Evolutionary conservation across 371 early-diverging fungal species (phyloP).

Genomic region (Paraphysoderma sedebokerense): DNA sequence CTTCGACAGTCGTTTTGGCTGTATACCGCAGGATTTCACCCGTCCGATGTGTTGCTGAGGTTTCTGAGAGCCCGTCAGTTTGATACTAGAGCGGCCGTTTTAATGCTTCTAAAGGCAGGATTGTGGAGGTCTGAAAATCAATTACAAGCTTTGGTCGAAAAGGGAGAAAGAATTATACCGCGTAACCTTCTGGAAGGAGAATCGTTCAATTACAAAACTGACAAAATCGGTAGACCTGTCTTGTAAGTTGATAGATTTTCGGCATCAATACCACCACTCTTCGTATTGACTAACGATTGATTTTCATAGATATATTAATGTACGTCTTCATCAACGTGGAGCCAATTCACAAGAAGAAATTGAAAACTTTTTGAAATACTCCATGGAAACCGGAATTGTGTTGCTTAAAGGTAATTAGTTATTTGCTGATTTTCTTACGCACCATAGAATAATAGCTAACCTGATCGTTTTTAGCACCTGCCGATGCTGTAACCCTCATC

Average conservation of each 20-base stretch:
- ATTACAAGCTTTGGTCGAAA: conserved; percentile 29
- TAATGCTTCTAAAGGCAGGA: conserved; percentile 38
- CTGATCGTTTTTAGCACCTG: conserved; percentile 38
- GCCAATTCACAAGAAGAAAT: conserved; percentile 36
- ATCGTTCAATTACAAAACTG: conserved; percentile 20
- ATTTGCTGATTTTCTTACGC: no score
- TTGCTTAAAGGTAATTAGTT: no score
- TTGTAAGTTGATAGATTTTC: no score
- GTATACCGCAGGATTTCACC: no score
- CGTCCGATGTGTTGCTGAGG: conserved; percentile 43
- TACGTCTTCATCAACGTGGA: conserved; percentile 31
- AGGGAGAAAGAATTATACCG: conserved; percentile 32
- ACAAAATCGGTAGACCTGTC: conserved; percentile 24
- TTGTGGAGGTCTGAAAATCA: conserved; percentile 42
- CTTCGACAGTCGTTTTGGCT: no score
- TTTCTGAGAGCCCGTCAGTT: conserved; percentile 65
- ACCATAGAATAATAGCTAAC: no score
- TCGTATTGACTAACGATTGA: not conserved
- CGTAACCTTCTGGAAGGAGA: conserved; percentile 24
- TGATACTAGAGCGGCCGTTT: conserved; percentile 40
- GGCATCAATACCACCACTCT: no score
- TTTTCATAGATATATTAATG: conserved; percentile 28
- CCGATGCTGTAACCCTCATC: conserved; percentile 63
- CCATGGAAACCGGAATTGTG: conserved; percentile 68
- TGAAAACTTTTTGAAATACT: conserved; percentile 42